phyloP scores from a whole-genome alignment of 805 yeast genomes.

The Tetrapisispora pingtungensis region DNA sequence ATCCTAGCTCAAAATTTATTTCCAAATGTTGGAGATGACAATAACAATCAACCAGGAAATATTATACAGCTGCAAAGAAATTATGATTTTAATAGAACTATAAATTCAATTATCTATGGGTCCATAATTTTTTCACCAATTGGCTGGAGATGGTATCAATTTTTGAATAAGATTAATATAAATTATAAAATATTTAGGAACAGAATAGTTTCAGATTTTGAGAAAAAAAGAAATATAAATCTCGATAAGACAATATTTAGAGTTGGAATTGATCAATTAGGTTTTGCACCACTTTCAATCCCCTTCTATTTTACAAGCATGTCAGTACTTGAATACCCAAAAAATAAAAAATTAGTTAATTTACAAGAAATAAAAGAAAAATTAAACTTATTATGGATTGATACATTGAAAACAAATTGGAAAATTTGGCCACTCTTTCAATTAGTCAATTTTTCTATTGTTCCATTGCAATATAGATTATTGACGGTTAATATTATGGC shows the following conservation, averaged over 20 bases:
- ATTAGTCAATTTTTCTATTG: slow-evolving; percentile 58
- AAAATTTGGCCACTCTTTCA: slow-evolving; percentile 88
- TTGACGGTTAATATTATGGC: slow-evolving; percentile 61
- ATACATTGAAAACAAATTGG: slow-evolving; percentile 69
- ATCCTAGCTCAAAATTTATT: slow-evolving; percentile 53
- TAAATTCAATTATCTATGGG: slow-evolving; percentile 62
- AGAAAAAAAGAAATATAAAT: not conserved
- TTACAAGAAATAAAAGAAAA: slow-evolving; percentile 30
- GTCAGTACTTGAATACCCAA: slow-evolving; percentile 46
- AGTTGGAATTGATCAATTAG: slow-evolving; percentile 60
- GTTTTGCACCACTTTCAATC: slow-evolving; percentile 70
- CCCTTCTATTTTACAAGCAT: slow-evolving; percentile 63
- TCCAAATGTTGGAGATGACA: slow-evolving; percentile 16
- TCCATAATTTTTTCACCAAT: slow-evolving; percentile 65
- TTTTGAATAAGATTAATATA: slow-evolving; percentile 29
- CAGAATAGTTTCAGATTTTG: not conserved
- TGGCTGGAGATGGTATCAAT: slow-evolving; percentile 60
- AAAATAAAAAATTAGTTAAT: slow-evolving; percentile 31
- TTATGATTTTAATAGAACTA: slow-evolving; percentile 33
- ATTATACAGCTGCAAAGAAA: not conserved
- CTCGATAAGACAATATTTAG: slow-evolving; percentile 34
- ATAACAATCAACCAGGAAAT: not conserved
- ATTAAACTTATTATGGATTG: slow-evolving; percentile 45
- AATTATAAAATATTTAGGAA: not conserved
- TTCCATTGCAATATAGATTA: slow-evolving; percentile 64